These are phyloP conservation scores for Nannochloris sp. DNA, from an alignment of 139 green algal genomes.

Conservation along the genomic window DNA sequence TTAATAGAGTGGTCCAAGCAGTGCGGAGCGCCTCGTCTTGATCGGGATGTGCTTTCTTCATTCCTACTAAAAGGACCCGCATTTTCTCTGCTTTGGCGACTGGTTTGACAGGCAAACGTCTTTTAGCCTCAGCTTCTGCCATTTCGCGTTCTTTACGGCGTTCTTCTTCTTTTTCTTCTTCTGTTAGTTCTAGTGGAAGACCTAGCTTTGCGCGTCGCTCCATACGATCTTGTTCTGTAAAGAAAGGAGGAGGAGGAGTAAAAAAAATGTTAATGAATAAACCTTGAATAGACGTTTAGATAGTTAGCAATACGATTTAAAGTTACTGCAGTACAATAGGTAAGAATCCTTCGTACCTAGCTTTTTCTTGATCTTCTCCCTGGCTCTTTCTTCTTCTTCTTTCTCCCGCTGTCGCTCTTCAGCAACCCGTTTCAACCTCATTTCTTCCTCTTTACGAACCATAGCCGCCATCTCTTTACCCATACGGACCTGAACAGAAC, in stretches of 20 bases:
- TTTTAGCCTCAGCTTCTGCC: slow-evolving; percentile 36
- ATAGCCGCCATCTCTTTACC: slow-evolving; percentile 58
- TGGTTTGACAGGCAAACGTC: slow-evolving; percentile 58
- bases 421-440: slow-evolving; percentile 53
- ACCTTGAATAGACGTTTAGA: background rate
- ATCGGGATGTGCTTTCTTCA: slow-evolving; percentile 69
- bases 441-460: slow-evolving; percentile 69
- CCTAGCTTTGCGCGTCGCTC: slow-evolving; percentile 74
- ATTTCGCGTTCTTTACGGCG: slow-evolving; percentile 25
- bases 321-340: too few relatives aligned
- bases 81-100: slow-evolving; percentile 53
- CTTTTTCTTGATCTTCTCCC: slow-evolving; percentile 63
- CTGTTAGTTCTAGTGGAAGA: slow-evolving; percentile 81
- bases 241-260: too few relatives aligned
- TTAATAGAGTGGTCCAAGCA: slow-evolving; percentile 62
- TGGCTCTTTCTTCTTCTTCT: slow-evolving; percentile 48
- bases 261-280: background rate
- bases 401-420: slow-evolving; percentile 65
- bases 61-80: slow-evolving; percentile 58
- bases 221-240: slow-evolving; percentile 74
- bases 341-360: slow-evolving; percentile 40
- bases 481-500: background rate
- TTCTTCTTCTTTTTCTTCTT: slow-evolving; percentile 74
- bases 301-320: background rate
- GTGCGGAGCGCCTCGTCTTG: slow-evolving; percentile 61